These are phyloP conservation scores for Coffea canephora DNA, from an alignment of 257 asterid genomes.

Conservation along the genomic window DNA sequence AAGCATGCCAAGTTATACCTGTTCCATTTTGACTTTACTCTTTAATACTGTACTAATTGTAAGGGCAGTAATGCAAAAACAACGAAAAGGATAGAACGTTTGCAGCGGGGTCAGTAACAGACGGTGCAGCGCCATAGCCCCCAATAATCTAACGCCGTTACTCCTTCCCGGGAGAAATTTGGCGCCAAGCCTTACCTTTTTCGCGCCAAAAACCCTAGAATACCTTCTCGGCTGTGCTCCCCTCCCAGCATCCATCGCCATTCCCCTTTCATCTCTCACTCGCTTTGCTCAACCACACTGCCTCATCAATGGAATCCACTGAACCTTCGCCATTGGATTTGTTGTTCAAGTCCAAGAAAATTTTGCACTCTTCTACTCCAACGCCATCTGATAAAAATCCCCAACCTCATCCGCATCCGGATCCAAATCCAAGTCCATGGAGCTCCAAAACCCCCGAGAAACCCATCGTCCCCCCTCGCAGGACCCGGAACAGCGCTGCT, in stretches of 20 bases:
- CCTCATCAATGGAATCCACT: constrained; percentile 47
- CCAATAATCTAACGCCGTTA: constrained; percentile 24
- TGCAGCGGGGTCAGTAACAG: too few species aligned
- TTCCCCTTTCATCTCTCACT: background rate
- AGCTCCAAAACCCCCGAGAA: constrained; percentile 69
- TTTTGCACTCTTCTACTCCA: constrained; percentile 19
- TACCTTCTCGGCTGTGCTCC: background rate
- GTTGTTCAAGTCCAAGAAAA: constrained; percentile 49
- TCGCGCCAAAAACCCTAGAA: constrained; percentile 53
- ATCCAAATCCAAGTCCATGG: constrained; percentile 35
- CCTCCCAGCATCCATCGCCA: background rate
- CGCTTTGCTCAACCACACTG: background rate
- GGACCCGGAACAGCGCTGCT: constrained; percentile 41
- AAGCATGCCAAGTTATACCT: too few species aligned
- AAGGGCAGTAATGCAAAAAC: too few species aligned
- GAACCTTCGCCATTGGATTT: constrained; percentile 27
- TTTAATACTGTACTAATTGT: too few species aligned
- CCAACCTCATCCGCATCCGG: constrained; percentile 2
- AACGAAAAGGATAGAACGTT: too few species aligned
- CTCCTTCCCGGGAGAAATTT: constrained; percentile 32
- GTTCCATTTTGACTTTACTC: too few species aligned
- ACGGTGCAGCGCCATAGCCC: too few species aligned
- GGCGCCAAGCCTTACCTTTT: constrained; percentile 58
- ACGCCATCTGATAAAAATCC: constrained; percentile 11
- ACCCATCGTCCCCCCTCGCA: constrained; percentile 51